A percentile compares a stretch with the other conserved stretches of the same genome.
Evolutionary conservation across 768 basidiomycete species (phyloP).

Genomic region (Nevesoporus exiguus): DNA sequence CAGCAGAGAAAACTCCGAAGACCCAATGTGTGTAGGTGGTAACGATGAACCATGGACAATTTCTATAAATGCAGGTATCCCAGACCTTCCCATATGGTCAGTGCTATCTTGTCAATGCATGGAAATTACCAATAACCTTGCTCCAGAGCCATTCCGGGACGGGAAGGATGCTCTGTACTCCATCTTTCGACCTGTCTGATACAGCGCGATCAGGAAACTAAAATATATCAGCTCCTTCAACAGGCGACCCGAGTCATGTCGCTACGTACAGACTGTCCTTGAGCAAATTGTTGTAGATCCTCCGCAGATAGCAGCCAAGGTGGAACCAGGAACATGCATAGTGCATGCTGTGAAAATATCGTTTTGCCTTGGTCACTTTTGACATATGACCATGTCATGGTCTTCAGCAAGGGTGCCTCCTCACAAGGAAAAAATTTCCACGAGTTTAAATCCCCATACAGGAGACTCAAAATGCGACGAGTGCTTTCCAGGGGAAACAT

Average conservation of each 20-base stretch:
- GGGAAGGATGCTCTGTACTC: slow-evolving; percentile 16
- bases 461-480: slow-evolving; percentile 38
- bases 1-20: slow-evolving; percentile 40
- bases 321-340: slow-evolving; percentile 35
- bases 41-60: slow-evolving; percentile 39
- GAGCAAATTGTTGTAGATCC: slow-evolving; percentile 36
- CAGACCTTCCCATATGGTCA: slow-evolving; percentile 32
- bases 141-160: slow-evolving; percentile 54
- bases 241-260: not conserved
- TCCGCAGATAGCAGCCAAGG: slow-evolving; percentile 37
- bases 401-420: slow-evolving; percentile 24
- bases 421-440: slow-evolving; percentile 31
- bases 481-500: slow-evolving; percentile 50
- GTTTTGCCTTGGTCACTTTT: slow-evolving; percentile 11
- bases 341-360: slow-evolving; percentile 10
- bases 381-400: slow-evolving; percentile 27
- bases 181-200: slow-evolving; percentile 1
- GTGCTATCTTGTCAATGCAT: not conserved
- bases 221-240: not conserved
- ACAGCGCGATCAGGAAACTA: slow-evolving; percentile 21
- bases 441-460: slow-evolving; percentile 25
- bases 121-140: slow-evolving; percentile 34
- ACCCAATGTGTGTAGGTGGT: slow-evolving; percentile 43
- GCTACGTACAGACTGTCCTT: slow-evolving; percentile 19
- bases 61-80: slow-evolving; percentile 37